A percentile compares a stretch with the other conserved stretches of the same genome.
Conservation (phyloP, 176 grass and related monocot species). For the Zoysia pacifica region DNA sequence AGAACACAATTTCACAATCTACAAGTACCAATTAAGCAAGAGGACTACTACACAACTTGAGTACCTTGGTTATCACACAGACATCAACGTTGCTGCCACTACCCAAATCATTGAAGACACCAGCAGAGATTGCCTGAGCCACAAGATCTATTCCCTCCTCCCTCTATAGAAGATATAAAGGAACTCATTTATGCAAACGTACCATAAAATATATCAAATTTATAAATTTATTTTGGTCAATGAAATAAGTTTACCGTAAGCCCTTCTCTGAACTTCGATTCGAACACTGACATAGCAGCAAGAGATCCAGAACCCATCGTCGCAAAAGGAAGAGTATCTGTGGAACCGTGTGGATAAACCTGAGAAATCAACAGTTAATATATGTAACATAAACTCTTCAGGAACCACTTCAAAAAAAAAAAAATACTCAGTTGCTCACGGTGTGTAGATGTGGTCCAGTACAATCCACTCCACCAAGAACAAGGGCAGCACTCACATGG, state of each 20-base stretch:
- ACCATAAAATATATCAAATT: neutral
- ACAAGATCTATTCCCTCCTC: slow-evolving; percentile 66
- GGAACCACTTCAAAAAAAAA: neutral
- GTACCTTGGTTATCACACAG: slow-evolving; percentile 92
- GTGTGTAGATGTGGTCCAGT: slow-evolving; percentile 85
- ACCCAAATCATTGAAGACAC: slow-evolving; percentile 75
- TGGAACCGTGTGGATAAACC: slow-evolving; percentile 75
- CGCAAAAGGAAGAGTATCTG: slow-evolving; percentile 69
- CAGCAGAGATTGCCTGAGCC: slow-evolving; percentile 60
- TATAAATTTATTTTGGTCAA: neutral
- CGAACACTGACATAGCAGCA: slow-evolving; percentile 69
- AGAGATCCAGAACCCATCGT: slow-evolving; percentile 76
- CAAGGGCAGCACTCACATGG: slow-evolving; percentile 74
- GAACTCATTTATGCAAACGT: slow-evolving; percentile 2
- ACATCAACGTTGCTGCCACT: slow-evolving; percentile 74
- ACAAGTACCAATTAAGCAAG: slow-evolving; percentile 45
- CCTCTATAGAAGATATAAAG: slow-evolving; percentile 36
- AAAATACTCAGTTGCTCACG: slow-evolving; percentile 54
- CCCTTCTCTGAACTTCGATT: slow-evolving; percentile 70
- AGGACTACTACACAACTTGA: neutral
- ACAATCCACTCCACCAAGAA: slow-evolving; percentile 80
- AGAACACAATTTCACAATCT: neutral
- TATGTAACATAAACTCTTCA: neutral
- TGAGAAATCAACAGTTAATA: slow-evolving; percentile 25
- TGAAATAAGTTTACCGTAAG: slow-evolving; percentile 49